Evolutionary conservation across 768 basidiomycete species (phyloP).

Genomic region (Chalciporus sphaerocephalus): DNA sequence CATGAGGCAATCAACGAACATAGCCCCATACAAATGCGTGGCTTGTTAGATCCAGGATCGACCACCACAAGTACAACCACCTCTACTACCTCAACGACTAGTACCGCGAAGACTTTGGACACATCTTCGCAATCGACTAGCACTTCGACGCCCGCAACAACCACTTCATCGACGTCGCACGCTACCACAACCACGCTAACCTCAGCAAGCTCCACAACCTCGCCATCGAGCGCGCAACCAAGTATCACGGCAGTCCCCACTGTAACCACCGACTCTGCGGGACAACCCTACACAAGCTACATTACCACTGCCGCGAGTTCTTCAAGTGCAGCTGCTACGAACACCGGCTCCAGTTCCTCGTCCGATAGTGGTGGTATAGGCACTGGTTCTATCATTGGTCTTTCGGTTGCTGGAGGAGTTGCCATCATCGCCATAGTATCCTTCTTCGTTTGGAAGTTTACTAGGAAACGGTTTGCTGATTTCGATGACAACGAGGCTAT

Average conservation of each 20-base stretch:
- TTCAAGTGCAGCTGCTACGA: conserved; percentile 28
- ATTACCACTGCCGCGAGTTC: conserved; percentile 11
- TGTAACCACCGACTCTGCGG: conserved; percentile 29
- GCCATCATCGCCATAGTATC: conserved; percentile 64
- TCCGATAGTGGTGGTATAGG: conserved; percentile 39
- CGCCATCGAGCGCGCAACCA: background rate
- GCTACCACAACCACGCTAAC: background rate
- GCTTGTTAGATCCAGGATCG: background rate
- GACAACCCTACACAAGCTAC: conserved; percentile 27
- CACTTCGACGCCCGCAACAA: conserved; percentile 12
- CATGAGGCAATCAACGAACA: conserved; percentile 15
- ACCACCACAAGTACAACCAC: background rate
- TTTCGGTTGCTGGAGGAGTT: conserved; percentile 78
- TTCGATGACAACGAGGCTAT: conserved; percentile 84
- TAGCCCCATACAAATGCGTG: conserved; percentile 16
- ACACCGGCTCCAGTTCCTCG: conserved; percentile 14
- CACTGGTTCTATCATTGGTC: conserved; percentile 71
- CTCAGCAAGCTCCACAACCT: background rate
- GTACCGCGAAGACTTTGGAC: background rate
- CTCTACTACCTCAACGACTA: background rate
- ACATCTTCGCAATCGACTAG: conserved; percentile 1
- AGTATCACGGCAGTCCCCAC: conserved; percentile 10
- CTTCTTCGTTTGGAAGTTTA: conserved; percentile 86
- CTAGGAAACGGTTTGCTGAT: conserved; percentile 67
- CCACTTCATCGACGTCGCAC: conserved; percentile 9